Percentiles rank a stretch among this genome's conserved stretches.
Evolutionary conservation across 352 stramenopile species (phyloP).

Genomic region (Thalassiosira sp.): DNA sequence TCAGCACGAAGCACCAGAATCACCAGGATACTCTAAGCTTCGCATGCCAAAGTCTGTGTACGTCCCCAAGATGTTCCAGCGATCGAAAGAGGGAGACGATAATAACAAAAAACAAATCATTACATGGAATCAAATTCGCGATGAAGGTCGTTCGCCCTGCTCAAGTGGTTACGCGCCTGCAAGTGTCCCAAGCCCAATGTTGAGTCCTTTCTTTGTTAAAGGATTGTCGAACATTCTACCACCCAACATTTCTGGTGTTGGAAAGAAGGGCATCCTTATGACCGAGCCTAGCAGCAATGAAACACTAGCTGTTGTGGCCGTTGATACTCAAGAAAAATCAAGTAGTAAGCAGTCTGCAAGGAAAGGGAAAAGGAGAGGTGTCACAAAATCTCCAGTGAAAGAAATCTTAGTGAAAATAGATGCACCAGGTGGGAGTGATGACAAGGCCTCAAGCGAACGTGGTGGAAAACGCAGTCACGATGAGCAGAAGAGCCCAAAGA

Average conservation of each 20-base stretch:
- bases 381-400: conserved; percentile 7
- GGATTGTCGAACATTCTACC: conserved; percentile 16
- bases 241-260: conserved; percentile 6
- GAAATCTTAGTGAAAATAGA: conserved; percentile 14
- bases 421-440: not conserved
- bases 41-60: conserved; percentile 24
- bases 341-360: not conserved
- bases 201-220: conserved; percentile 28
- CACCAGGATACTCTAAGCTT: conserved; percentile 5
- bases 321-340: conserved; percentile 1
- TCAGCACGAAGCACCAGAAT: not conserved
- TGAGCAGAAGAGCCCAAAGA: conserved; percentile 9
- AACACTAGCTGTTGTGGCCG: not conserved
- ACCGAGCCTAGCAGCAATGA: conserved; percentile 3
- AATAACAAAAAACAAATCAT: conserved; percentile 13
- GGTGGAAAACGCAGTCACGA: not conserved
- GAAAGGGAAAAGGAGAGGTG: not conserved
- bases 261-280: conserved; percentile 2
- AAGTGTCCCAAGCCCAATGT: conserved; percentile 30
- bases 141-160: conserved; percentile 25
- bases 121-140: conserved; percentile 34
- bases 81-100: conserved; percentile 10
- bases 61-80: conserved; percentile 20
- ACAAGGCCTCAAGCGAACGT: not conserved
- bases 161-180: conserved; percentile 37